Evolutionary conservation across 2,329 filamentous ascomycete species (phyloP).

Genomic region (Exserohilum turcica): DNA sequence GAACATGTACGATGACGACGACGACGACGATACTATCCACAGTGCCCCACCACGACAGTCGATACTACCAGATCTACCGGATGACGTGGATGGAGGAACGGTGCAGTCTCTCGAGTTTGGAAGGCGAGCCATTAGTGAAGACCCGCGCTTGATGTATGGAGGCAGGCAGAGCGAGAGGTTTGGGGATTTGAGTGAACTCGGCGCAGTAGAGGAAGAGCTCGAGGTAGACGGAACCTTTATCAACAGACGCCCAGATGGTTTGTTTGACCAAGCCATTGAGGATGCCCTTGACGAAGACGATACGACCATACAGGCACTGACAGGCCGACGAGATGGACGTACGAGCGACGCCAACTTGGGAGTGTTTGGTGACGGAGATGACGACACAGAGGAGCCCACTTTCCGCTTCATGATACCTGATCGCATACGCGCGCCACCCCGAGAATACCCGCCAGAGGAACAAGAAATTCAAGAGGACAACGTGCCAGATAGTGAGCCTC

Average conservation of each 20-base stretch:
- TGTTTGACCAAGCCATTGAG: constrained; percentile 46
- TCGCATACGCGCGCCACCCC: constrained; percentile 32
- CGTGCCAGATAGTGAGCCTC: constrained; percentile 7
- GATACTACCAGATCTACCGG: constrained; percentile 40
- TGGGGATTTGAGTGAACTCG: constrained; percentile 51
- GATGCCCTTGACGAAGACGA: constrained; percentile 37
- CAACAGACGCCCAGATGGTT: constrained; percentile 44
- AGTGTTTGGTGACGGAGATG: constrained; percentile 40
- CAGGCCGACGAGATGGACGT: constrained; percentile 37
- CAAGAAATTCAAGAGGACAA: constrained; percentile 14
- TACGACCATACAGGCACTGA: constrained; percentile 39
- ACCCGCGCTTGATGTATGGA: constrained; percentile 49
- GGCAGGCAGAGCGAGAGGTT: constrained; percentile 60
- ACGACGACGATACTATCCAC: constrained; percentile 50
- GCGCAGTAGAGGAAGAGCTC: constrained; percentile 41
- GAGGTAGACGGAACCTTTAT: constrained; percentile 53
- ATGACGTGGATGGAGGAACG: constrained; percentile 49
- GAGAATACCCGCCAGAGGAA: constrained; percentile 20
- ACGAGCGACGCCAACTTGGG: constrained; percentile 40
- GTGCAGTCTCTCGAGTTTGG: constrained; percentile 58
- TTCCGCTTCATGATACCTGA: constrained; percentile 48
- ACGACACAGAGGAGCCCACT: constrained; percentile 46
- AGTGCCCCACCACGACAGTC: constrained; percentile 48
- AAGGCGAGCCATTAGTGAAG: constrained; percentile 46
- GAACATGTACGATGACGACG: constrained; percentile 49